phyloP scores from a whole-genome alignment of 495 filamentous ascomycete genomes.

The Tuber magnatum region DNA sequence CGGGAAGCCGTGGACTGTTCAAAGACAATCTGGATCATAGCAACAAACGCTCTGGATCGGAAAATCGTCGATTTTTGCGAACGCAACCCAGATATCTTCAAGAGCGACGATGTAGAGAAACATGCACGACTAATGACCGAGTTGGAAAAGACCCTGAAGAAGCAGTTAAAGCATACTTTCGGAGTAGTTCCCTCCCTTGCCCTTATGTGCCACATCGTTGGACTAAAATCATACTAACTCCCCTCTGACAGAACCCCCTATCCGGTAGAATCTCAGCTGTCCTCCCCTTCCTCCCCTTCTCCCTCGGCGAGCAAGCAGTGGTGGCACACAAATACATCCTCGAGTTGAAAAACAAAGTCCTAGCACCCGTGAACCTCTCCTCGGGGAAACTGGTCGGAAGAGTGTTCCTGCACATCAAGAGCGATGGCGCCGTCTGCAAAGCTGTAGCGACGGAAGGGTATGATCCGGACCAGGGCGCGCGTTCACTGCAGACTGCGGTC shows the following conservation, averaged over 20 bases:
- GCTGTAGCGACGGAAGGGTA: slow-evolving; percentile 43
- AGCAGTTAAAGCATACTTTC: slow-evolving; percentile 39
- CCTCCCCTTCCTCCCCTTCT: slow-evolving; percentile 49
- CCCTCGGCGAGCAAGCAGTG: slow-evolving; percentile 43
- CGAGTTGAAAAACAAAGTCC: slow-evolving; percentile 41
- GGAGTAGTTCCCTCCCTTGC: slow-evolving; percentile 25
- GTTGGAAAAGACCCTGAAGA: slow-evolving; percentile 40
- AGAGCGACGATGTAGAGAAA: slow-evolving; percentile 29
- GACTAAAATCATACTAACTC: background rate
- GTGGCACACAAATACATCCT: slow-evolving; percentile 47
- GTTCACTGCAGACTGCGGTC: slow-evolving; percentile 39
- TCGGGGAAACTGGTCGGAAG: slow-evolving; percentile 42
- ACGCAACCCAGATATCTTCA: slow-evolving; percentile 31
- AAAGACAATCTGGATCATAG: slow-evolving; percentile 53
- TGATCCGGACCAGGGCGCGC: slow-evolving; percentile 43
- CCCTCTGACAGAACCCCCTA: background rate
- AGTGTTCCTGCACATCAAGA: slow-evolving; percentile 41
- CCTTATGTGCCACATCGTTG: background rate
- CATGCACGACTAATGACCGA: slow-evolving; percentile 34
- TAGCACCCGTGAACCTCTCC: slow-evolving; percentile 38
- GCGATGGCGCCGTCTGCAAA: slow-evolving; percentile 43
- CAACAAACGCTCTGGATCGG: slow-evolving; percentile 48
- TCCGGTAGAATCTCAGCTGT: slow-evolving; percentile 45
- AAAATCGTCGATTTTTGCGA: slow-evolving; percentile 44
- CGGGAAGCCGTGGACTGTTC: slow-evolving; percentile 47